Percentiles rank a stretch among this genome's conserved stretches.
Conservation (phyloP, 2,329 filamentous ascomycete genomes). For the Trichoderma cornu-damae region DNA sequence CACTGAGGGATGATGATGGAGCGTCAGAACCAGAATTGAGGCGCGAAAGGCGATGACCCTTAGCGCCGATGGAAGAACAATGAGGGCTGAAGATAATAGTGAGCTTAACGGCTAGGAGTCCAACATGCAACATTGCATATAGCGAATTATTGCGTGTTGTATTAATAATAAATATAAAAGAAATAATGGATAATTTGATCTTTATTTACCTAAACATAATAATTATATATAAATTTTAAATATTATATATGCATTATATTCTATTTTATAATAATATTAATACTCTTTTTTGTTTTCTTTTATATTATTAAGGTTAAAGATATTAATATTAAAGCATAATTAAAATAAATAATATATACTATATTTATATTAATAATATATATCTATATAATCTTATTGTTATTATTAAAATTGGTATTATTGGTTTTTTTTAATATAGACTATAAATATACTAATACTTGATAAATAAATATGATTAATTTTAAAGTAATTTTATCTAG, state of each 20-base stretch:
- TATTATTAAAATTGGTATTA: no score
- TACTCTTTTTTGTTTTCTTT: not conserved
- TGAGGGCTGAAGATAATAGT: constrained; percentile 11
- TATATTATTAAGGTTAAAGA: no score
- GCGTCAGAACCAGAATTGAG: not conserved
- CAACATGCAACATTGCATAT: no score
- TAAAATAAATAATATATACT: no score
- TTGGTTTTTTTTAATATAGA: no score
- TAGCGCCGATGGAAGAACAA: constrained; percentile 7
- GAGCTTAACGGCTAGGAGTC: not conserved
- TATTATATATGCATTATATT: not conserved
- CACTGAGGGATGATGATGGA: constrained; percentile 2
- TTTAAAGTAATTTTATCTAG: no score
- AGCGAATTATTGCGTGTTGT: no score
- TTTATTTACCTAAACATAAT: not conserved
- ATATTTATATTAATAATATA: no score
- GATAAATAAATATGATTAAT: no score
- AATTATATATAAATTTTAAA: not conserved
- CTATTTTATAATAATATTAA: not conserved
- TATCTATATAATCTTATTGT: no score
- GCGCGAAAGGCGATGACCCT: constrained; percentile 1
- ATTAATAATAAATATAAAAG: not conserved
- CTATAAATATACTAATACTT: no score
- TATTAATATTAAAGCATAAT: no score
- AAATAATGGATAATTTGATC: not conserved